Evolutionary conservation across 495 filamentous ascomycete species (phyloP), one percentile per base, ranked within the genome.

Genomic region (Penicillium ucsense): DNA sequence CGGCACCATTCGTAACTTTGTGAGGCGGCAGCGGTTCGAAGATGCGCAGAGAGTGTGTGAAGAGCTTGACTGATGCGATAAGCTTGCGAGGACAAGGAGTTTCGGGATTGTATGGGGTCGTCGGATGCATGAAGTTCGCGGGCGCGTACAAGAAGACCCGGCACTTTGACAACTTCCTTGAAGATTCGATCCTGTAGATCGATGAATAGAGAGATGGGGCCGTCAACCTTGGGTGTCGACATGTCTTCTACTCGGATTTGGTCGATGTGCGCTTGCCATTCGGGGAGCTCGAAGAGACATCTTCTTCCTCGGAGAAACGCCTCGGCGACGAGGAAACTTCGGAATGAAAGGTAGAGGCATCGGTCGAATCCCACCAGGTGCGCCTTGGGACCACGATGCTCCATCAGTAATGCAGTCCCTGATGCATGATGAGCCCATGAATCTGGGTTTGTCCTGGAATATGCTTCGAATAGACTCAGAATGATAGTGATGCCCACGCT

Each of bases 351-450:
- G 31, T 67, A 63, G 0, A 68, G 41, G 20, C 48, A 48, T 9
- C 45, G 52, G 10, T 64, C 63, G 41, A 65, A 63, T 7, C 58
- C 63, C 3, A 48, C 51, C 3, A 56, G 43, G 38, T 65, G 56
- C 3, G 59, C 52, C n/a, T 35, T 46, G 2, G 61, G 56, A 3
- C 63, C 62, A 12, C 65, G 61, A n/a, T 59, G 52, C 5, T 51
- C 53, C 48, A 66, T 62, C 5, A 65, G 49, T 4, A 56, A 35
- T 10, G 52, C 57, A 6, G 62, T 59, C 11, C 62, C 65, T 9
- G 55, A 57, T 12, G 65, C 62, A 50, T 66, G 63, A 31, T 52
- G 52, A 5, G 63, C 51, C 60, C 61, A 68, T 1, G 62, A 57
- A 35, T 60, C 45, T 10, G 51, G 41, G n/a, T 53, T 43, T 4